phyloP scores from a whole-genome alignment of 2,329 filamentous ascomycete species.

The Fonsecaea erecta region DNA sequence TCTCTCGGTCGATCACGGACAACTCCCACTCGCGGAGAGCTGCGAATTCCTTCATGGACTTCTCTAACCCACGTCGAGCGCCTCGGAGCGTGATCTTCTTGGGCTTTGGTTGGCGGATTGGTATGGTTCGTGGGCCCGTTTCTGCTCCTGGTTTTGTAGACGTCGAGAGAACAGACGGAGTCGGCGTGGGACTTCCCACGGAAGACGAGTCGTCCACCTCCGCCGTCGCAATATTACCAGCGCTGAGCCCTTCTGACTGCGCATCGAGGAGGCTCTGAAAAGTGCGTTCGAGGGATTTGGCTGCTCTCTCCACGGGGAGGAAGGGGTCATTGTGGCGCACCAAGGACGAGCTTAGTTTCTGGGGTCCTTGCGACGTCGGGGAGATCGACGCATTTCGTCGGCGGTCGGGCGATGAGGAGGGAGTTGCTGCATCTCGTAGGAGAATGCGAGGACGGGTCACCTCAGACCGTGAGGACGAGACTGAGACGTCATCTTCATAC shows the following conservation, averaged over 20 bases:
- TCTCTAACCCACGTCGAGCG: constrained; percentile 62
- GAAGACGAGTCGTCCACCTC: constrained; percentile 51
- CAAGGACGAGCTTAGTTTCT: constrained; percentile 29
- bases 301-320: constrained; percentile 57
- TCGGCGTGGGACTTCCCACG: constrained; percentile 54
- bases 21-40: constrained; percentile 62
- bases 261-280: constrained; percentile 65
- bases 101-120: constrained; percentile 45
- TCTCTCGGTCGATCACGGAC: constrained; percentile 53
- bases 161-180: constrained; percentile 40
- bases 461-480: constrained; percentile 11
- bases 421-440: constrained; percentile 20
- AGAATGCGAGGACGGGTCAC: constrained; percentile 24
- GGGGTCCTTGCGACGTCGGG: constrained; percentile 3
- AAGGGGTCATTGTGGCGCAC: constrained; percentile 47
- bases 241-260: constrained; percentile 62
- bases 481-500: constrained; percentile 27
- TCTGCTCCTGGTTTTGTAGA: constrained; percentile 39
- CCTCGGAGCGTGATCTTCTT: constrained; percentile 58
- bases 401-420: constrained; percentile 5
- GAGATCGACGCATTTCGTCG: background rate
- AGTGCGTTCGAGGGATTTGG: constrained; percentile 60
- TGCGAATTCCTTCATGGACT: constrained; percentile 61
- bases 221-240: constrained; percentile 51
- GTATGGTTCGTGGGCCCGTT: constrained; percentile 44